A percentile compares a stretch with the other conserved stretches of the same genome.
Conservation (phyloP, 306 rosid genomes). For the Prinsepia uniflora region DNA sequence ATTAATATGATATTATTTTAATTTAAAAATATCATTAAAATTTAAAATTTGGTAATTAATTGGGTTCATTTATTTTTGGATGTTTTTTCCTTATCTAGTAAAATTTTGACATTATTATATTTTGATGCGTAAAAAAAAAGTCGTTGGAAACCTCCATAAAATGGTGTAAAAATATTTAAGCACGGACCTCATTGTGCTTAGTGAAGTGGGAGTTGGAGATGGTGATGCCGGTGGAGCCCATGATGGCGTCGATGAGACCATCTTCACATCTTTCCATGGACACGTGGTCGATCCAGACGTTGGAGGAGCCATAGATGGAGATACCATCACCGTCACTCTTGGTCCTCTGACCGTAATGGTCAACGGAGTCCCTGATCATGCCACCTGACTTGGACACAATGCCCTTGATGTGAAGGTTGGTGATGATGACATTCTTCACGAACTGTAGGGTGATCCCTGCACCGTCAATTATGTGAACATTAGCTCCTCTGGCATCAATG, state of each 20-base stretch:
- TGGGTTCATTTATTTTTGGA: too few relatives aligned
- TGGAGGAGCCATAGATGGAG: slow-evolving; percentile 65
- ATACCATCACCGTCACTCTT: slow-evolving; percentile 77
- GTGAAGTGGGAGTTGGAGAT: slow-evolving; percentile 80
- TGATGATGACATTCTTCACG: slow-evolving; percentile 58
- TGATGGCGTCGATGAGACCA: slow-evolving; percentile 66
- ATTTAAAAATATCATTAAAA: too few relatives aligned
- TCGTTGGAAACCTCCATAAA: too few relatives aligned
- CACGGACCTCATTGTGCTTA: slow-evolving; percentile 55
- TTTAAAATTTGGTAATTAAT: too few relatives aligned
- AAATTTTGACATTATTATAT: too few relatives aligned
- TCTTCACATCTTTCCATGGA: slow-evolving; percentile 58
- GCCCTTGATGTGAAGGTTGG: slow-evolving; percentile 46
- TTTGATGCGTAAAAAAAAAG: too few relatives aligned
- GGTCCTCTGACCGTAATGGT: slow-evolving; percentile 53
- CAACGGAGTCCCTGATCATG: slow-evolving; percentile 37
- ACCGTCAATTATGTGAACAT: slow-evolving; percentile 46
- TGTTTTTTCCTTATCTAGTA: too few relatives aligned
- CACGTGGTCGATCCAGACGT: slow-evolving; percentile 77
- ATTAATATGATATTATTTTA: too few relatives aligned
- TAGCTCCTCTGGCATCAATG: slow-evolving; percentile 68
- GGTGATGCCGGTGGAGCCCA: slow-evolving; percentile 81
- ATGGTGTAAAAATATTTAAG: too few relatives aligned
- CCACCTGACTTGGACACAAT: slow-evolving; percentile 45
- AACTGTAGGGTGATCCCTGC: slow-evolving; percentile 69